Conservation (phyloP, 208 protist species). For the Leishmania mexicana region DNA sequence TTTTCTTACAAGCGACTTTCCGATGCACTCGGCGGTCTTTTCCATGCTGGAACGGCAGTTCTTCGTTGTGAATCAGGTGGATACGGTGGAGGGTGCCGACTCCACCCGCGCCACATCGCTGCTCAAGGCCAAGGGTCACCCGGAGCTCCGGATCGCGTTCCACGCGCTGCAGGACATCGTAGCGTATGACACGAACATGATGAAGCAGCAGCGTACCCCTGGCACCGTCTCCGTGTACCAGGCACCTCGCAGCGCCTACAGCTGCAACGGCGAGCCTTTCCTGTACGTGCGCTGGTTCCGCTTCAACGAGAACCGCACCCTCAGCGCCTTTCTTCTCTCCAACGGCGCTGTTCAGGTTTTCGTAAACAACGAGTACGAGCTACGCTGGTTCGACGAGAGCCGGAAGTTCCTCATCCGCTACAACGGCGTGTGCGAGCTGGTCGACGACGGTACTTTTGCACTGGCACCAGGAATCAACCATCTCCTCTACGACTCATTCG, state of each 20-base stretch:
- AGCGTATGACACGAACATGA: conserved; percentile 75
- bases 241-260: conserved; percentile 63
- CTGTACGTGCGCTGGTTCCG: conserved; percentile 91
- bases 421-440: conserved; percentile 86
- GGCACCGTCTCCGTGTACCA: conserved; percentile 83
- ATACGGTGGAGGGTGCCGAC: conserved; percentile 59
- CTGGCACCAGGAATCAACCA: conserved; percentile 64
- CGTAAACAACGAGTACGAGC: conserved; percentile 79
- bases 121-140: conserved; percentile 52
- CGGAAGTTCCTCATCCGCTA: conserved; percentile 83
- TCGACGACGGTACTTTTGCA: conserved; percentile 72
- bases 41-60: conserved; percentile 83
- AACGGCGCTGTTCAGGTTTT: conserved; percentile 86
- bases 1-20: conserved; percentile 73
- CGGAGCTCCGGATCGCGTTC: conserved; percentile 45
- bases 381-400: conserved; percentile 84
- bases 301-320: conserved; percentile 62
- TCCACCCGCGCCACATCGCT: conserved; percentile 49
- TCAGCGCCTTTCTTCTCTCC: conserved; percentile 85
- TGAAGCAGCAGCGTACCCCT: conserved; percentile 85
- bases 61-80: conserved; percentile 74
- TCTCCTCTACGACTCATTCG: conserved; percentile 71
- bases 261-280: conserved; percentile 67
- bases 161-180: conserved; percentile 74
- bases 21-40: conserved; percentile 84